Conservation (phyloP, 192 early-diverging fungal species). For the Podila horticola region DNA sequence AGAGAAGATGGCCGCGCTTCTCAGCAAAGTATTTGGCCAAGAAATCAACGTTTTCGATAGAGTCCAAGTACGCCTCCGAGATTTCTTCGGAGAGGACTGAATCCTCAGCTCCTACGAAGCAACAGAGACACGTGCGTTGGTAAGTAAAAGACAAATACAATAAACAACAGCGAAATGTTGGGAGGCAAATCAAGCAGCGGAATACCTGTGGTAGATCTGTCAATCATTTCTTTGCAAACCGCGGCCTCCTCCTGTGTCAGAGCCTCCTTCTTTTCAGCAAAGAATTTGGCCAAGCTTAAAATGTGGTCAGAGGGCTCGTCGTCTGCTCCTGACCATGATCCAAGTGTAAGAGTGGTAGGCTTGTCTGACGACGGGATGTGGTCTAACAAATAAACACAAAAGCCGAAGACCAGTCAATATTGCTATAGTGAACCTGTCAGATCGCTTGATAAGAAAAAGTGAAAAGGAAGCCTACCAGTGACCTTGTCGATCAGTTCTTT, state of each 20-base stretch:
- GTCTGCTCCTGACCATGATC: conserved; percentile 3
- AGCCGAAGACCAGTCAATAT: too few species aligned
- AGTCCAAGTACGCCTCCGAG: not conserved
- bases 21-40: not conserved
- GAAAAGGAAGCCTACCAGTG: not conserved
- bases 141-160: not conserved
- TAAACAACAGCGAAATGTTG: too few species aligned
- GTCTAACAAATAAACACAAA: not conserved
- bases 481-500: not conserved
- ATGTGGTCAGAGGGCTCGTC: not conserved
- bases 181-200: not conserved
- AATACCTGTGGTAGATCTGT: conserved; percentile 1
- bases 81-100: not conserved
- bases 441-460: not conserved
- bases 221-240: not conserved
- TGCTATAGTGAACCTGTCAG: not conserved
- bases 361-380: not conserved
- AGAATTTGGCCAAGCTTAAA: not conserved
- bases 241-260: not conserved
- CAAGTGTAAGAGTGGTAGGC: not conserved
- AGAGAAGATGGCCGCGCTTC: not conserved
- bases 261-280: not conserved
- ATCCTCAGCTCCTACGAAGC: not conserved
- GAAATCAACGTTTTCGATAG: not conserved
- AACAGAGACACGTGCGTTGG: not conserved